phyloP scores from a whole-genome alignment of 305 asterid genomes.

The Withania somnifera region DNA sequence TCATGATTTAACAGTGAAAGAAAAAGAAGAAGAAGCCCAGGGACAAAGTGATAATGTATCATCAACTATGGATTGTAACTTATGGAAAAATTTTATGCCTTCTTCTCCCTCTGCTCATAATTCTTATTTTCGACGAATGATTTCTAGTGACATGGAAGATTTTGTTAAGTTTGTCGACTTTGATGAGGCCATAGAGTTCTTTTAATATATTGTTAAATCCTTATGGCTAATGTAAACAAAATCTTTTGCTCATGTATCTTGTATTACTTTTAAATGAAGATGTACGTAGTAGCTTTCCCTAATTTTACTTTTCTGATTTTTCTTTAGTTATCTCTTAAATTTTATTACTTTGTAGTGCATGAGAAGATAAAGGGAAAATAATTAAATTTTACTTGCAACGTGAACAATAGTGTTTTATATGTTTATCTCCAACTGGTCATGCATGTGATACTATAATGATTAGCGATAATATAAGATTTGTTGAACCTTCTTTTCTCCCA shows the following conservation, averaged over 20 bases:
- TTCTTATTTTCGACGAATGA: slow-evolving; percentile 15
- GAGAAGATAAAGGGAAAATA: neutral
- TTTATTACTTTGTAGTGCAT: neutral
- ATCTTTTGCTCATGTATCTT: neutral
- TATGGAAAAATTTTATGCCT: slow-evolving; percentile 17
- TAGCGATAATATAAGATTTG: neutral
- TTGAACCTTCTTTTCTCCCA: too few species aligned
- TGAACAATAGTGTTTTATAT: neutral
- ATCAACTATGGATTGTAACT: slow-evolving; percentile 23
- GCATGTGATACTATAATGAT: neutral
- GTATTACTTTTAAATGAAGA: neutral
- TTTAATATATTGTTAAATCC: neutral
- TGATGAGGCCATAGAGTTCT: neutral
- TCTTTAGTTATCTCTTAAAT: neutral
- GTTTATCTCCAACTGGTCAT: neutral
- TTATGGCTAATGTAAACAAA: neutral
- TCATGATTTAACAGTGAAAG: neutral
- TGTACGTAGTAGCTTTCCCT: neutral
- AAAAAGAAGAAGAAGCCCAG: neutral
- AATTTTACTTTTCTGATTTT: neutral
- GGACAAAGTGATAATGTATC: slow-evolving; percentile 16
- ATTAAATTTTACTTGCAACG: neutral
- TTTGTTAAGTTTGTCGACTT: neutral
- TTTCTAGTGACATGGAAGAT: slow-evolving; percentile 3
- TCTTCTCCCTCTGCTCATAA: slow-evolving; percentile 13